Conservation (phyloP, 148 eudicot genomes). For the Fagopyrum homotropicum region DNA sequence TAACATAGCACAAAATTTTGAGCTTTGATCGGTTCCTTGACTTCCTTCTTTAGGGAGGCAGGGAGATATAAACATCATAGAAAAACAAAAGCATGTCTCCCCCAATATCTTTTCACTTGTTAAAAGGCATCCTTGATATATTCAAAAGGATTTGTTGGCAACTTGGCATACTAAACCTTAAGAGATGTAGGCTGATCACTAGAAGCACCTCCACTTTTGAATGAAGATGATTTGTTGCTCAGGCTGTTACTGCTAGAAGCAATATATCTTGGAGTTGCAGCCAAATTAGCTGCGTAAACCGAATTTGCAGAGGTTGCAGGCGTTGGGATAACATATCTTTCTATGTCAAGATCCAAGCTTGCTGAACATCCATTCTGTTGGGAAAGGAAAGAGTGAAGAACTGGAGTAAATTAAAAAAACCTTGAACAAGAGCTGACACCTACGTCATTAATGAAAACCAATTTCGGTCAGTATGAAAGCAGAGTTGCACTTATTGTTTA, state of each 20-base stretch:
- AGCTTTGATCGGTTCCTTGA: background rate
- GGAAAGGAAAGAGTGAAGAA: background rate
- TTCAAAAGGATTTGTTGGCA: background rate
- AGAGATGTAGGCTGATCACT: conserved; percentile 34
- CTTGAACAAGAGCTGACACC: background rate
- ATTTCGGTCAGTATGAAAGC: background rate
- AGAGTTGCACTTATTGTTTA: background rate
- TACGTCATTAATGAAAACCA: background rate
- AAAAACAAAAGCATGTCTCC: background rate
- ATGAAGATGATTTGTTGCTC: conserved; percentile 25
- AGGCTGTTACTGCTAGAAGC: conserved; percentile 33
- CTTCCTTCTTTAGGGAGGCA: background rate
- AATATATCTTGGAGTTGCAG: conserved; percentile 81
- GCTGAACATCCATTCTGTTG: conserved; percentile 53
- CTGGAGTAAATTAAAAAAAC: conserved; percentile 38
- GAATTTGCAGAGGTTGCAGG: conserved; percentile 48
- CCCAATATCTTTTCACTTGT: background rate
- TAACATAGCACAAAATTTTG: background rate
- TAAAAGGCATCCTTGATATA: background rate
- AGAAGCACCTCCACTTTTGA: conserved; percentile 30
- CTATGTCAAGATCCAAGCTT: conserved; percentile 90
- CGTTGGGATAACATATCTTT: conserved; percentile 81
- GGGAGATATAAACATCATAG: background rate
- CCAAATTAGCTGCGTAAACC: conserved; percentile 85
- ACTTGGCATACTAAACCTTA: conserved; percentile 31